Percentiles rank a stretch among this genome's conserved stretches.
Conservation (phyloP, 495 filamentous ascomycete species). For the Clavariopsis aquatica region DNA sequence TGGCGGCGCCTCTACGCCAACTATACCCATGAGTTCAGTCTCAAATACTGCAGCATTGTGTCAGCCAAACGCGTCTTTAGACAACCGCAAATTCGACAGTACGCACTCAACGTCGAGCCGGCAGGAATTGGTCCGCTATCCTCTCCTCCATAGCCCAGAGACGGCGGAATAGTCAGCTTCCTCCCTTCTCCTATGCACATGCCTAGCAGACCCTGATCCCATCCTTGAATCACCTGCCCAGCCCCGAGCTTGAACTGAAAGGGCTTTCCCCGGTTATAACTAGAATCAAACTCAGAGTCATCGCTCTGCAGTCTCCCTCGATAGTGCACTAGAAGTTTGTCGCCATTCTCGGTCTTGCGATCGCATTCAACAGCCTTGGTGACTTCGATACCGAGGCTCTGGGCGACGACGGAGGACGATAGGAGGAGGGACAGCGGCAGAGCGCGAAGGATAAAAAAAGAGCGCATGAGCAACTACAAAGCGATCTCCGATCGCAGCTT, state of each 20-base stretch:
- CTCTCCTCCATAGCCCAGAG: slow-evolving; percentile 76
- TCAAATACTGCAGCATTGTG: slow-evolving; percentile 67
- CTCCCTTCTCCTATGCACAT: slow-evolving; percentile 98
- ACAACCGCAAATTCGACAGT: background rate
- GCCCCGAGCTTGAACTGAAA: slow-evolving; percentile 76
- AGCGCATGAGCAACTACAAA: slow-evolving; percentile 26
- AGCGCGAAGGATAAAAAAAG: slow-evolving; percentile 15
- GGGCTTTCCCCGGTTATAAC: slow-evolving; percentile 72
- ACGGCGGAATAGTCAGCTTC: slow-evolving; percentile 86
- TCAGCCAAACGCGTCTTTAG: slow-evolving; percentile 33
- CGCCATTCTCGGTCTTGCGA: slow-evolving; percentile 74
- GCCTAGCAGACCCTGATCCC: slow-evolving; percentile 87
- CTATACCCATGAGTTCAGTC: slow-evolving; percentile 86
- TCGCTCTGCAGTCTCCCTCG: slow-evolving; percentile 68
- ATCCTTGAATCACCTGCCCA: slow-evolving; percentile 86
- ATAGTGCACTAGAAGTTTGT: slow-evolving; percentile 85
- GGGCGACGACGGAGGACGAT: slow-evolving; percentile 28
- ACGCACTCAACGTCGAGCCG: slow-evolving; percentile 67
- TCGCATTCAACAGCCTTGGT: slow-evolving; percentile 69
- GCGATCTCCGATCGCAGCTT: background rate
- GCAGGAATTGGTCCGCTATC: slow-evolving; percentile 74
- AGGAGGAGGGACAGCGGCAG: slow-evolving; percentile 29
- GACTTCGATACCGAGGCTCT: slow-evolving; percentile 67
- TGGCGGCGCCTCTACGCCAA: slow-evolving; percentile 59
- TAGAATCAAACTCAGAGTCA: slow-evolving; percentile 60